Conservation (phyloP, 2,329 filamentous ascomycete genomes). For the Cordyceps farinosa region DNA sequence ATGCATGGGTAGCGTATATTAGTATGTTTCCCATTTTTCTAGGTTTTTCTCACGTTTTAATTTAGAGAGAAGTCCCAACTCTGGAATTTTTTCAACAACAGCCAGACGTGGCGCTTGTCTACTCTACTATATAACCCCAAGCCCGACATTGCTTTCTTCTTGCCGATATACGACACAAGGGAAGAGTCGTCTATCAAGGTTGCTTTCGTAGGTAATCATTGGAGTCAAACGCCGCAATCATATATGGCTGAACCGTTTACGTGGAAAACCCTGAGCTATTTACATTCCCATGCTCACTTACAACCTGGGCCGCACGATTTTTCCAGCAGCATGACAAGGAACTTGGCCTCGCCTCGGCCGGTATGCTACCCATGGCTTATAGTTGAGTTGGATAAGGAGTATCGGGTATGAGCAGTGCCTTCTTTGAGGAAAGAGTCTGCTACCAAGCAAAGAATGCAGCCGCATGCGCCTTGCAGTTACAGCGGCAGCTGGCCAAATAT, state of each 20-base stretch:
- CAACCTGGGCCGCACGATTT: conserved; percentile 14
- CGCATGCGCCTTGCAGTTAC: conserved; percentile 21
- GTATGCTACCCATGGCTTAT: conserved; percentile 25
- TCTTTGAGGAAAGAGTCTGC: neutral
- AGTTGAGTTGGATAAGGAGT: conserved; percentile 22
- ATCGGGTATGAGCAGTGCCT: no score
- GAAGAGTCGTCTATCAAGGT: conserved; percentile 5
- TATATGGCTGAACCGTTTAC: conserved; percentile 18
- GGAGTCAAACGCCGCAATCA: neutral
- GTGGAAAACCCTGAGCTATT: conserved; percentile 15
- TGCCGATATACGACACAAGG: conserved; percentile 19
- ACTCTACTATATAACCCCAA: conserved; percentile 16
- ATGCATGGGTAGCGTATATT: conserved; percentile 17
- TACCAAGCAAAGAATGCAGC: conserved; percentile 22
- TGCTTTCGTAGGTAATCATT: neutral
- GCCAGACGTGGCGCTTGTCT: neutral
- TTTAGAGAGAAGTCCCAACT: conserved; percentile 2
- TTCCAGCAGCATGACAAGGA: neutral
- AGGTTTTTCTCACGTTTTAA: neutral
- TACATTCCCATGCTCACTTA: conserved; percentile 9
- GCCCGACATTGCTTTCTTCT: conserved; percentile 20
- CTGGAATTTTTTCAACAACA: conserved; percentile 11
- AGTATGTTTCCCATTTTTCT: neutral
- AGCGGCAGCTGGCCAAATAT: conserved; percentile 15
- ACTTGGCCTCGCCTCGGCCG: neutral